Base-by-base conservation (phyloP, 106 monocot species). In the Dendrobium chrysotoxum region DNA sequence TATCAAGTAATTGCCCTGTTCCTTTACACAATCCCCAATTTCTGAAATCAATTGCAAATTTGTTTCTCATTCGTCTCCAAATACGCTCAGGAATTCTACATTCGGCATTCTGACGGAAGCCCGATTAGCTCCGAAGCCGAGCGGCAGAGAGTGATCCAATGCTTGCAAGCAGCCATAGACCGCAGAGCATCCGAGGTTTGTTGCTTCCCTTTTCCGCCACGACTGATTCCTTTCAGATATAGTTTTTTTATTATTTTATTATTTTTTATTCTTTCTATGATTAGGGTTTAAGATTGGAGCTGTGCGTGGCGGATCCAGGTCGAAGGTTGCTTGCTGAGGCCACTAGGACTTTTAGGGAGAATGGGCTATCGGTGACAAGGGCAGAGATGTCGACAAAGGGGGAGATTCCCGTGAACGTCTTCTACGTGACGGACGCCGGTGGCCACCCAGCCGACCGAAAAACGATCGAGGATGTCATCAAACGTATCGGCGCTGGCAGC, bases 91-190 rank as follows among this genome's bases (percentile, higher is more conserved):
- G 95, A 98, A 76, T 98, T 98, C 75, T 98, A 92, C 81, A 88
- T 98, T 4, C 80, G 95, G 66, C 98, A 95, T 72, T 77, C 79
- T 7, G 98, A 95, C 73, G 98, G 98, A 12, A 91, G 80, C 25
- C 92, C 90, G 8, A 98, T 98, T 42, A 89, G 94, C 65, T 98
- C 92, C 18, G 95, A 92, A 26, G 92, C 89, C 0, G 98, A 98
- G 91, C 78, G 87, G 80, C 90, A 95, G 79, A 84, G 88, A 6
- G 91, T 98, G 87, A 91, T 98, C 46, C 91, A 88, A 72, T 98
- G 95, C 79, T 78, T 98, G 71, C 89, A 89, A 40, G 98, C 98
- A 15, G 90, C 94, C 13, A 87, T 95, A 38, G 84, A 86, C 50
- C 87, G 98, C 55, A 91, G 98, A 81, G 83, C 94, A 47, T 85